Base-by-base conservation (phyloP, 1,139 yeast species). In the Debaryomyces robertsiae region DNA sequence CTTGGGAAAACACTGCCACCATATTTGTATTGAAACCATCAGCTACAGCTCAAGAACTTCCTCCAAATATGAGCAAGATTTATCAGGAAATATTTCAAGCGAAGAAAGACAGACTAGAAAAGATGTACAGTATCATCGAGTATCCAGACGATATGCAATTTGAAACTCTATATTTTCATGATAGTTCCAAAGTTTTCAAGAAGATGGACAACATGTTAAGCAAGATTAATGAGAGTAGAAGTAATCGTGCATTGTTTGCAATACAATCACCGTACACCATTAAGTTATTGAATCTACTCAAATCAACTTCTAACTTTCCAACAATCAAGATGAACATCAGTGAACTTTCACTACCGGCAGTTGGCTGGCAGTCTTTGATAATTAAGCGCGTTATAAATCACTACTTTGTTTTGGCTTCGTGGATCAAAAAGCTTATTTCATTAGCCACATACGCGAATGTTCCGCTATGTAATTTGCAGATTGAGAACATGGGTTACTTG, bases 311-410 rank as follows among this genome's bases (percentile, higher is more conserved):
- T 4, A 86, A 81, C 27, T 75, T 84, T 50, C 96, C 98, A 3
- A 71, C 79, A 1, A 67, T 89, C 15, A 73, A 73, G 42, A 77
- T 85, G 76, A 68, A 75, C 13, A 69, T 80, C 4, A 67, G 77
- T 44, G 82, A 79, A 53, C 57, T 77, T 32, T 61, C 79, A 1
- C 64, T 89, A 22, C 93, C 95, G 4, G 84, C 95, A 3, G 65
- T 93, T 39, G 90, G 94, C 6, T 93, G 98, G 98, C 96, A 90
- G 56, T 61, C 78, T 1, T 69, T 80, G 18, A 73, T 88, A n/a
- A 69, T 83, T 33, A 84, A 82, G 49, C 71, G 90, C 45, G 67
- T 88, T 3, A 72, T 84, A 33, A 82, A 81, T 51, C 91, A 87
- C 49, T 83, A 81, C 57, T 71, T 93, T 41, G 81, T 87, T 0